Base-by-base conservation (phyloP, 768 basidiomycete genomes). In the Panellus pusillus region DNA sequence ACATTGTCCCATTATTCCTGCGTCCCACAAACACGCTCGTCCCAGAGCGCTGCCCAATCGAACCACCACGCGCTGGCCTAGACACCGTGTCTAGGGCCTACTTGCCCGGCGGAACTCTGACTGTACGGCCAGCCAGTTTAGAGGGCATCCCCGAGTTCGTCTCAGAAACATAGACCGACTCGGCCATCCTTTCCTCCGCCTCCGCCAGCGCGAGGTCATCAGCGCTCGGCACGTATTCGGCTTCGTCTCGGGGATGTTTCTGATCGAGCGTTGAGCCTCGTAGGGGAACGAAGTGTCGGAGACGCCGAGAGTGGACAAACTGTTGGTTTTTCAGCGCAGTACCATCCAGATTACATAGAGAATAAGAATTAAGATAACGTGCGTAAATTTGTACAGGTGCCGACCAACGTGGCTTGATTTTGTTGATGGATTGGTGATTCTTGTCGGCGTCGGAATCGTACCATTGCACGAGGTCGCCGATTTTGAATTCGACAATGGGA, bases 341-440 rank as follows among this genome's bases (percentile, higher is more conserved):
- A 14, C 62, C 62, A n/a, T 55, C 45, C 8, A 60, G 20, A 4
- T 47, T 61, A 24, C 54, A 57, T n/a, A n/a, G n/a, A n/a, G n/a
- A n/a, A n/a, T n/a, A n/a, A n/a, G n/a, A n/a, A n/a, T n/a, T n/a
- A n/a, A 4, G 64, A 42, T 6, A 38, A 54, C 57, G 63, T 11
- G 44, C 44, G 12, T 20, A 15, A 12, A 66, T 53, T 6, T 39
- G 17, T 6, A 44, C 28, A 14, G 66, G 68, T 15, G 58, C 43
- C 2, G 66, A 70, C 70, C 68, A 70, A 17, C 58, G 62, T 5
- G 67, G 66, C 13, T 61, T 32, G 6, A 69, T 40, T 43, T 71
- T 71, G 40, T 51, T 42, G n/a, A 46, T 51, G 28, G 40, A 38
- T 14, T 46, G 42, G 39, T 50, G n/a, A n/a, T n/a, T n/a, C n/a